Conservation (phyloP, 2,329 filamentous ascomycete species). For the Talaromyces sp. region DNA sequence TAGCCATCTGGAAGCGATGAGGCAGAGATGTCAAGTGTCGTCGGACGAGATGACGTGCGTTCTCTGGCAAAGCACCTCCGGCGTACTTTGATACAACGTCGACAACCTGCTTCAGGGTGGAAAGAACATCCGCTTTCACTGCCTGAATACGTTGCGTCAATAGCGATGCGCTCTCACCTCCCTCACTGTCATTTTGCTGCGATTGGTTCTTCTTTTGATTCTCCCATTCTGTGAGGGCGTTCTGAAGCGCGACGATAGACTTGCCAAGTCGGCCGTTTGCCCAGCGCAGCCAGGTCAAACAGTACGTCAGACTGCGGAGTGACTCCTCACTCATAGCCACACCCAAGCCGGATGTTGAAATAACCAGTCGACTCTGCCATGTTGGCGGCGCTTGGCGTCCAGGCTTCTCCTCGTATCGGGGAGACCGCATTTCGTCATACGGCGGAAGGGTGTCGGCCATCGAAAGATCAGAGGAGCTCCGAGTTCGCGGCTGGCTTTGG, state of each 20-base stretch:
- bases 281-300: conserved; percentile 76
- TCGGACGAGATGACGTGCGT: conserved; percentile 80
- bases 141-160: conserved; percentile 62
- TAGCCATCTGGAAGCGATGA: conserved; percentile 76
- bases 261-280: conserved; percentile 80
- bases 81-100: conserved; percentile 86
- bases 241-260: conserved; percentile 72
- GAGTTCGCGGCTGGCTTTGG: conserved; percentile 20
- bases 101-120: conserved; percentile 78
- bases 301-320: conserved; percentile 80
- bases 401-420: conserved; percentile 63
- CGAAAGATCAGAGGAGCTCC: conserved; percentile 66
- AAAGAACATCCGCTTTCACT: conserved; percentile 71
- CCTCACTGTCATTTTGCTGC: conserved; percentile 30
- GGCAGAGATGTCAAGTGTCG: conserved; percentile 83
- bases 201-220: conserved; percentile 38
- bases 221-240: conserved; percentile 80
- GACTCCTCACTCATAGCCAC: conserved; percentile 91
- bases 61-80: conserved; percentile 87
- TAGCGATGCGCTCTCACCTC: conserved; percentile 25
- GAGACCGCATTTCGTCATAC: conserved; percentile 77
- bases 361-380: conserved; percentile 83
- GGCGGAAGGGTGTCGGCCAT: conserved; percentile 77
- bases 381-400: conserved; percentile 42
- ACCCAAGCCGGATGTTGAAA: conserved; percentile 87